Conservation (phyloP, 805 yeast species). For the Middelhovenomyces tepae region DNA sequence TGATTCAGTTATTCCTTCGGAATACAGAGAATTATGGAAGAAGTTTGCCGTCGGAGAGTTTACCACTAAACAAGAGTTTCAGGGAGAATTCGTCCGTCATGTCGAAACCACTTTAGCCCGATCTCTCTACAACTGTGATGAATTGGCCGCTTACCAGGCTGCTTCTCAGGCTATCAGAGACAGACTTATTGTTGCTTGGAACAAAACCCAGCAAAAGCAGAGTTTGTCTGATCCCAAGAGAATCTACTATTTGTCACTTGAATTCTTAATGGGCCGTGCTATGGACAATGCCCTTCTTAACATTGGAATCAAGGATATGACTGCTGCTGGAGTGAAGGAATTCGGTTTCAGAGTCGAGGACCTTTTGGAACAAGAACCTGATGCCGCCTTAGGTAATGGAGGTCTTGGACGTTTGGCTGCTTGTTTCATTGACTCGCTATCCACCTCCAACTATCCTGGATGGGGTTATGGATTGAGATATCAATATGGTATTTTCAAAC, state of each 20-base stretch:
- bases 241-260: constrained; percentile 77
- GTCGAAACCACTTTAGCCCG: constrained; percentile 91
- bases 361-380: constrained; percentile 76
- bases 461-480: constrained; percentile 96
- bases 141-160: constrained; percentile 87
- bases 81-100: constrained; percentile 64
- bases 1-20: constrained; percentile 72
- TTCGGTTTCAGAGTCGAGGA: constrained; percentile 87
- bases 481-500: constrained; percentile 89
- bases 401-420: constrained; percentile 94
- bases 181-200: constrained; percentile 77
- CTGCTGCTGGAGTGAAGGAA: constrained; percentile 49
- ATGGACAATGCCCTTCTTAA: constrained; percentile 89
- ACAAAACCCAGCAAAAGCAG: constrained; percentile 84
- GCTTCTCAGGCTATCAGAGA: constrained; percentile 73
- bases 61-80: constrained; percentile 46
- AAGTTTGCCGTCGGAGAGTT: constrained; percentile 52
- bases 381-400: constrained; percentile 92
- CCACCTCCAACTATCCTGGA: constrained; percentile 80
- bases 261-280: constrained; percentile 91
- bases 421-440: constrained; percentile 81
- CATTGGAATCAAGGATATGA: constrained; percentile 54
- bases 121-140: constrained; percentile 85
- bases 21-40: constrained; percentile 71
- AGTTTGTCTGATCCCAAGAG: constrained; percentile 78